Percentiles rank a stretch among this genome's conserved stretches.
These are phyloP conservation scores for Gynochthodes officinalis DNA, from an alignment of 257 asterid species.

Conservation along the genomic window DNA sequence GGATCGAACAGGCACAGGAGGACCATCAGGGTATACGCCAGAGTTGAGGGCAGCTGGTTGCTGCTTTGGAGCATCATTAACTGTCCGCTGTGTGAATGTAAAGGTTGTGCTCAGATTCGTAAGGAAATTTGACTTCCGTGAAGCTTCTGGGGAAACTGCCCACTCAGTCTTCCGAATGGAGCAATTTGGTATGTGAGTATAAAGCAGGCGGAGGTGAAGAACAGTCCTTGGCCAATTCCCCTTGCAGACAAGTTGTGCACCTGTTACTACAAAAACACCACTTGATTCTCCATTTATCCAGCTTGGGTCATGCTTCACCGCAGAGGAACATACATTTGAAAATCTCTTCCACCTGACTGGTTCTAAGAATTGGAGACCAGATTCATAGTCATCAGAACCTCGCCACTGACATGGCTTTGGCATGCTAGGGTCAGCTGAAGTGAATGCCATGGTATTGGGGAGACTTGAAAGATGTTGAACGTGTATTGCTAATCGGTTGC, in stretches of 20 bases:
- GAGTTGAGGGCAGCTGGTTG: slow-evolving; percentile 68
- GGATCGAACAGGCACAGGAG: slow-evolving; percentile 76
- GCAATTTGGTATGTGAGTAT: slow-evolving; percentile 69
- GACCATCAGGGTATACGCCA: slow-evolving; percentile 92
- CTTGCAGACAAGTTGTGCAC: slow-evolving; percentile 79
- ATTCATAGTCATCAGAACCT: slow-evolving; percentile 81
- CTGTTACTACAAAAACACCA: slow-evolving; percentile 79
- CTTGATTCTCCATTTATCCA: slow-evolving; percentile 54
- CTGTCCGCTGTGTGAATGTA: slow-evolving; percentile 71
- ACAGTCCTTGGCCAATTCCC: slow-evolving; percentile 86
- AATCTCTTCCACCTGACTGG: slow-evolving; percentile 80
- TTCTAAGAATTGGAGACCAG: slow-evolving; percentile 66
- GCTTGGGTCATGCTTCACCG: slow-evolving; percentile 65
- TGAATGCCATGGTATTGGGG: slow-evolving; percentile 57
- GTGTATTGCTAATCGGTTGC: slow-evolving; percentile 82
- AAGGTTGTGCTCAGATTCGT: slow-evolving; percentile 86
- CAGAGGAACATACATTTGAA: slow-evolving; percentile 73
- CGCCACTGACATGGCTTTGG: slow-evolving; percentile 64
- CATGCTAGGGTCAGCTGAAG: slow-evolving; percentile 26
- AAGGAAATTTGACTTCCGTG: slow-evolving; percentile 64
- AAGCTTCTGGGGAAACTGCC: slow-evolving; percentile 83
- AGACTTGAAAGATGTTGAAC: slow-evolving; percentile 88
- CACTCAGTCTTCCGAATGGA: slow-evolving; percentile 76
- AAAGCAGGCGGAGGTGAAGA: slow-evolving; percentile 89
- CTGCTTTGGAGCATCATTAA: slow-evolving; percentile 57